Percentiles rank a stretch among this genome's conserved stretches.
Evolutionary conservation across 2,329 filamentous ascomycete species (phyloP).

Genomic region (Epicoccum sorghinum): DNA sequence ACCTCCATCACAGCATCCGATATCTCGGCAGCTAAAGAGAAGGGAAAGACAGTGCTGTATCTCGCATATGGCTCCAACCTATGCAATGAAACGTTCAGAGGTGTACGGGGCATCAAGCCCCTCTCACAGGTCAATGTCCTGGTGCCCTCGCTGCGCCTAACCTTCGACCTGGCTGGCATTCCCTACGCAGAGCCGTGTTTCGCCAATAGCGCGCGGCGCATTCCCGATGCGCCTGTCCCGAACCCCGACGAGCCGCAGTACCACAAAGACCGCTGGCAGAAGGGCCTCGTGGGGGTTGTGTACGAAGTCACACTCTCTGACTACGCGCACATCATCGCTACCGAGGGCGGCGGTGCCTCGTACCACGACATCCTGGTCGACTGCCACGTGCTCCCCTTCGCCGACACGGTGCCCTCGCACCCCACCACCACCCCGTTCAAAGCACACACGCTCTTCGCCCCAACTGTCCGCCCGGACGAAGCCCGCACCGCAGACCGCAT

Average conservation of each 20-base stretch:
- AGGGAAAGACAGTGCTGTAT: conserved; percentile 46
- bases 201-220: conserved; percentile 74
- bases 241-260: conserved; percentile 45
- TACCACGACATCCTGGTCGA: conserved; percentile 84
- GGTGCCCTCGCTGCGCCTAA: conserved; percentile 77
- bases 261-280: conserved; percentile 71
- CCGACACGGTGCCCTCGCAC: conserved; percentile 66
- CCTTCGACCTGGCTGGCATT: conserved; percentile 84
- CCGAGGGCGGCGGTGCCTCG: conserved; percentile 84
- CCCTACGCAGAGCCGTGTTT: conserved; percentile 93
- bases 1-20: conserved; percentile 22
- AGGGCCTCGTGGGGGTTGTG: conserved; percentile 87
- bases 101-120: conserved; percentile 77
- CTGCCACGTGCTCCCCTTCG: conserved; percentile 71
- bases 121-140: conserved; percentile 81
- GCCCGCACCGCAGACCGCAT: conserved; percentile 50
- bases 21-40: conserved; percentile 27
- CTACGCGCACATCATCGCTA: conserved; percentile 84
- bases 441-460: conserved; percentile 83
- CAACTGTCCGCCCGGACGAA: conserved; percentile 43
- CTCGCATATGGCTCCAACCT: conserved; percentile 91
- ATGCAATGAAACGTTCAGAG: conserved; percentile 77
- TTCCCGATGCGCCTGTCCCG: conserved; percentile 30
- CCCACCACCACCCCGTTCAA: conserved; percentile 71
- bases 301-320: conserved; percentile 89